These are phyloP conservation scores for maize (Zea mays) DNA, from an alignment of 176 grass and related monocot genomes.

Conservation along the genomic window DNA sequence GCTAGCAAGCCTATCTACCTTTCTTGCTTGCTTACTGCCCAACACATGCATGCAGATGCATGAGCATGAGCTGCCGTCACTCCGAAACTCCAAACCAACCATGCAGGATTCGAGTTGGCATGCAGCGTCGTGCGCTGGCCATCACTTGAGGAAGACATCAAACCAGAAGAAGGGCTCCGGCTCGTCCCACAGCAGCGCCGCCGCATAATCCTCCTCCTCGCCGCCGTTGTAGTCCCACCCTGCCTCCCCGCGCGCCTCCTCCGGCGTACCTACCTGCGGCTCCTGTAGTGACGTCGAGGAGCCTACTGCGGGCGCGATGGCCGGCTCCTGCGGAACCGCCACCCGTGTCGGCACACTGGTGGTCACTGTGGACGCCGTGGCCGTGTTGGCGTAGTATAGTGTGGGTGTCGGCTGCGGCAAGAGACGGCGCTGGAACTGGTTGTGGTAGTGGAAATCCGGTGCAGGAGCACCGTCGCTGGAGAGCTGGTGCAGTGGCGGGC, in stretches of 20 bases:
- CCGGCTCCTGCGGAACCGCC: slow-evolving; percentile 33
- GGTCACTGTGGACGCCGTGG: slow-evolving; percentile 37
- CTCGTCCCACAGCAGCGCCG: slow-evolving; percentile 69
- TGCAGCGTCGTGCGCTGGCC: not conserved
- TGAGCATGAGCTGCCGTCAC: not conserved
- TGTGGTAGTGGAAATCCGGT: slow-evolving; percentile 5
- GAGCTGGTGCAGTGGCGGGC: slow-evolving; percentile 26
- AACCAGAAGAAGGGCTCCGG: slow-evolving; percentile 60
- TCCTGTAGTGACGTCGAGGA: not conserved
- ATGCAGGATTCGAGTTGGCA: not conserved
- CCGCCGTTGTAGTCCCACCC: slow-evolving; percentile 18
- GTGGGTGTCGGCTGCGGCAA: not conserved
- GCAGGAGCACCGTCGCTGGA: not conserved
- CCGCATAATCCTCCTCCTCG: slow-evolving; percentile 69
- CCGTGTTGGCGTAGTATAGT: slow-evolving; percentile 37
- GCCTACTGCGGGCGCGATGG: not conserved
- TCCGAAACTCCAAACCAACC: not conserved
- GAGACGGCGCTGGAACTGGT: slow-evolving; percentile 33
- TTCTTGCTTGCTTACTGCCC: slow-evolving; percentile 29
- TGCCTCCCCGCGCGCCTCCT: slow-evolving; percentile 21
- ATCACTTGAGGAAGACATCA: slow-evolving; percentile 62
- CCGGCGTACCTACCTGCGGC: not conserved
- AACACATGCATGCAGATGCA: slow-evolving; percentile 20
- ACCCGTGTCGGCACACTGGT: slow-evolving; percentile 20
- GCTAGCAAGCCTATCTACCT: slow-evolving; percentile 34